Evolutionary conservation across 2,329 filamentous ascomycete genomes (phyloP), one percentile per base, ranked within the genome.

Genomic region (Allantophomopsis lycopodina): DNA sequence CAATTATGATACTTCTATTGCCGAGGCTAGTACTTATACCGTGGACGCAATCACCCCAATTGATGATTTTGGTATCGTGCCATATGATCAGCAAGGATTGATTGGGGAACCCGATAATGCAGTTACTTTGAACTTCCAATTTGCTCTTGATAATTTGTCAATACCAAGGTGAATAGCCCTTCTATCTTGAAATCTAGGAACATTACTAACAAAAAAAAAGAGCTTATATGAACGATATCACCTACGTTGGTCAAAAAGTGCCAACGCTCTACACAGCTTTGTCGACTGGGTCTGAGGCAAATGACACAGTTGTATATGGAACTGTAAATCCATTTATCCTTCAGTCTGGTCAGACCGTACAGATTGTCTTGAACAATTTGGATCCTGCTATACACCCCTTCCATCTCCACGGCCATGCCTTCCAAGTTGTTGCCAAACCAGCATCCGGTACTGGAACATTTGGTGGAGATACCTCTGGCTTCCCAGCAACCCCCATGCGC

Each of bases 261-360:
- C 87, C 86, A 0, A 77, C 80, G 0, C 66, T 94, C 0, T 93
- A 87, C 64, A 85, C 81, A 0, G 83, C 71, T 1, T 65, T 93
- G 3, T 76, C 73, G 0, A 60, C 75, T 1, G 75, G 73, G 13
- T 49, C 56, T 2, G 42, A 58, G 2, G 56, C 64, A 17, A 57
- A 58, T 16, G 64, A 83, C 42, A 63, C 74, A 0, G 46, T 52
- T 2, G 60, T 84, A 10, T 85, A 85, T 51, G 80, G 80, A 20
- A 59, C 62, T 5, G 69, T 71, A 56, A 78, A 82, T 49, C 60
- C 75, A 1, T 69, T 83, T 48, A 67, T 91, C 3, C 66, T 91
- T 6, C 61, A 73, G 14, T 69, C 76, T 43, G 72, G 71, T 43
- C 62, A 76, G 40, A 64, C 83, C 16, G 71, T 87, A 20, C 61